These are phyloP conservation scores for Pseudofabraea citricarpa DNA, from an alignment of 2,329 filamentous ascomycete genomes.

Conservation along the genomic window DNA sequence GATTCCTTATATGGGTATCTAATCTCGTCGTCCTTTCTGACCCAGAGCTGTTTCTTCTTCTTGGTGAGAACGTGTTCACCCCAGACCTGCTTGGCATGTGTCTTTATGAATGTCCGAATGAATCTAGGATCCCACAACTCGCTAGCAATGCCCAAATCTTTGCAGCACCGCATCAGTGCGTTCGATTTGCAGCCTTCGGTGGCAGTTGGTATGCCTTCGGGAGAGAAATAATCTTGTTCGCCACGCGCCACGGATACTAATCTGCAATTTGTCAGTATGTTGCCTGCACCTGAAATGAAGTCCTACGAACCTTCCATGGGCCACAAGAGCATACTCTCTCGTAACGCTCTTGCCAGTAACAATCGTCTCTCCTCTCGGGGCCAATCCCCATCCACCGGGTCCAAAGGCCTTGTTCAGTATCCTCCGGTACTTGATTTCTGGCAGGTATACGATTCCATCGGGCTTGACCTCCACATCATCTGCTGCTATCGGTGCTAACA, in stretches of 20 bases:
- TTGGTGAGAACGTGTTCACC: conserved; percentile 84
- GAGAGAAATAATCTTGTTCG: conserved; percentile 88
- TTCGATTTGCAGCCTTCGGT: conserved; percentile 98
- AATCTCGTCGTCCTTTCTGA: conserved; percentile 76
- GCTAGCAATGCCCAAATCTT: conserved; percentile 89
- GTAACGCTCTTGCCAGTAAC: conserved; percentile 57
- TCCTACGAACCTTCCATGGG: conserved; percentile 79
- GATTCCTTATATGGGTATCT: conserved; percentile 54
- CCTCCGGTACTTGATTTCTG: conserved; percentile 95
- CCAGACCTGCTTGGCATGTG: conserved; percentile 74
- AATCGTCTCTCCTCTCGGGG: conserved; percentile 75
- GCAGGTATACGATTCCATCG: conserved; percentile 92
- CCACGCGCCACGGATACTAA: conserved; percentile 89
- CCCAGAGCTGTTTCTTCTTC: conserved; percentile 84
- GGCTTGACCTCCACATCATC: conserved; percentile 95
- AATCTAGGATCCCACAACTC: conserved; percentile 96
- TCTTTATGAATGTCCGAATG: conserved; percentile 75
- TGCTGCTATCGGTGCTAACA: conserved; percentile 58
- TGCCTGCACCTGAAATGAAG: no score
- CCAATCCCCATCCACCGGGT: conserved; percentile 91
- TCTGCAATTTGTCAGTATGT: conserved; percentile 45
- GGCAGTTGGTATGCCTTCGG: conserved; percentile 87
- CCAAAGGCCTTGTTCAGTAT: conserved; percentile 90
- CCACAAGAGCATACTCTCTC: conserved; percentile 88
- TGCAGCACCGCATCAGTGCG: conserved; percentile 96